Conservation (phyloP, 164 flowering plant genomes). For the Cinnamomum micranthum region DNA sequence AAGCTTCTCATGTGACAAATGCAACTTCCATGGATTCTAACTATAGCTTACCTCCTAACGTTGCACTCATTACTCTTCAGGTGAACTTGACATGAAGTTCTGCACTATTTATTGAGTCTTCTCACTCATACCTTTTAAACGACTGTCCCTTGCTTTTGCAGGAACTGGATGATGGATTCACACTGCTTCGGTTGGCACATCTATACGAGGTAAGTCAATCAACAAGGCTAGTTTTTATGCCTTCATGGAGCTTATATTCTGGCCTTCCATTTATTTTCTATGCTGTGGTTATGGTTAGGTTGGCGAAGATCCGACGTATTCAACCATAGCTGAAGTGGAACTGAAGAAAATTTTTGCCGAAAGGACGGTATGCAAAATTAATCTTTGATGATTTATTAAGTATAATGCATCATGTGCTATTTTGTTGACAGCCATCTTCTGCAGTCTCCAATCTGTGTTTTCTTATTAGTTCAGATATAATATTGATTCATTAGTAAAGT, state of each 20-base stretch:
- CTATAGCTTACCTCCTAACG: constrained; percentile 75
- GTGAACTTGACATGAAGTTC: constrained; percentile 27
- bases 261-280: constrained; percentile 4
- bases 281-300: constrained; percentile 31
- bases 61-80: constrained; percentile 84
- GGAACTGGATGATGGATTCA: constrained; percentile 69
- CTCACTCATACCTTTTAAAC: neutral
- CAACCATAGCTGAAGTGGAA: constrained; percentile 61
- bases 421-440: too few relatives aligned
- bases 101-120: neutral
- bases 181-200: constrained; percentile 78
- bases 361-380: constrained; percentile 33
- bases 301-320: constrained; percentile 60
- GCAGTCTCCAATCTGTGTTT: too few relatives aligned
- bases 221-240: neutral
- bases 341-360: constrained; percentile 63
- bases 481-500: too few relatives aligned
- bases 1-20: constrained; percentile 40
- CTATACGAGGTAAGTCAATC: constrained; percentile 54
- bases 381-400: neutral
- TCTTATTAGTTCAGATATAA: too few relatives aligned
- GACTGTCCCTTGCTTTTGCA: constrained; percentile 24
- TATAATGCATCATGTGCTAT: neutral
- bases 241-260: neutral
- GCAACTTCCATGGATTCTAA: constrained; percentile 48